phyloP scores from a whole-genome alignment of 768 basidiomycete species.

The Paxillus ammoniavirescens region DNA sequence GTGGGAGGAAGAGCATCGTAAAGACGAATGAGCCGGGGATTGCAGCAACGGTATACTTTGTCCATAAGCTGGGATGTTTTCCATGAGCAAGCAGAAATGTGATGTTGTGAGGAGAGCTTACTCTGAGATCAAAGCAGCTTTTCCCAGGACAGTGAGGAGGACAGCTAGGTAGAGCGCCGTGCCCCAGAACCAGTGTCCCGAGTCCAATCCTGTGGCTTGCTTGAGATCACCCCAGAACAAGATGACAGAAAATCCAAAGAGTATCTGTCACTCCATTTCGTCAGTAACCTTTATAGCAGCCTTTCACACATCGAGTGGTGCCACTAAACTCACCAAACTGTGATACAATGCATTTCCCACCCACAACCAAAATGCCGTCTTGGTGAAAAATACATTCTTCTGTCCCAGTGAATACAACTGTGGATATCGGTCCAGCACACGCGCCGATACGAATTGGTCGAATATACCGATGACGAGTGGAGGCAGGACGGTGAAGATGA shows the following conservation, averaged over 20 bases:
- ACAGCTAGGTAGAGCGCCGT: constrained; percentile 94
- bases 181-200: constrained; percentile 99
- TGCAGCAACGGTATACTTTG: constrained; percentile 96
- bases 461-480: constrained; percentile 97
- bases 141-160: constrained; percentile 91
- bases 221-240: constrained; percentile 94
- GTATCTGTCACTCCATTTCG: constrained; percentile 47
- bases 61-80: constrained; percentile 76
- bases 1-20: constrained; percentile 92
- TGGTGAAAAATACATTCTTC: constrained; percentile 90
- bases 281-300: neutral
- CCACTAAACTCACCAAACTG: constrained; percentile 59
- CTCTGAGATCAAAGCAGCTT: constrained; percentile 97
- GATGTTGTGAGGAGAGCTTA: constrained; percentile 42
- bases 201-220: constrained; percentile 73
- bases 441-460: constrained; percentile 97
- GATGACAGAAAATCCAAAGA: constrained; percentile 85
- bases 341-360: constrained; percentile 87
- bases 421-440: constrained; percentile 95
- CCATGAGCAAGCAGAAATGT: neutral
- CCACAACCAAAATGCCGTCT: constrained; percentile 92
- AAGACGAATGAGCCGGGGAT: constrained; percentile 97
- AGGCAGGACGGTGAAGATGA: constrained; percentile 92
- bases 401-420: constrained; percentile 95
- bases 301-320: neutral